Base-by-base conservation (phyloP, 208 protist species). In the Trypanosoma mega region DNA sequence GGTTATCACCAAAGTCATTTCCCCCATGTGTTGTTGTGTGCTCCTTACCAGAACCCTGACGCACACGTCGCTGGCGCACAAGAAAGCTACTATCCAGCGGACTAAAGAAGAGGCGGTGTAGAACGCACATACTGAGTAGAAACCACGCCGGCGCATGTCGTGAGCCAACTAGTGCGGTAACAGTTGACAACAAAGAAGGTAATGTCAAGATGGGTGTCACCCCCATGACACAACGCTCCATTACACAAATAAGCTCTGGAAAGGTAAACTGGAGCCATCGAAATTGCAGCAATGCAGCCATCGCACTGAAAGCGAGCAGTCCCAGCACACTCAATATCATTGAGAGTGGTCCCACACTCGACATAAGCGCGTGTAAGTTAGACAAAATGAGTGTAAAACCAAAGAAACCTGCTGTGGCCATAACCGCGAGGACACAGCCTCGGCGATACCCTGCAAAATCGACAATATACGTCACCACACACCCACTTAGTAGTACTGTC, bases 41-140 rank as follows among this genome's bases (percentile, higher is more conserved):
- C n/a, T n/a, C n/a, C n/a, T n/a, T n/a, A n/a, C n/a, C n/a, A n/a
- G n/a, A n/a, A n/a, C n/a, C n/a, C 50, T 2, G 9, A 18, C 18
- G 24, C 7, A 48, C 44, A 5, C 20, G 7, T 51, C 54, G 43
- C 26, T 37, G 51, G 33, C 55, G 70, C 50, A 66, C 65, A 53
- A 87, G 23, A 53, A 93, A 96, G 65, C 84, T 92, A 68, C 90
- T 96, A 46, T 74, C 60, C 51, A 92, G 46, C 0, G 84, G 84
- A 12, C 71, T 55, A 65, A 90, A 93, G 55, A 93, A 96, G 61
- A 68, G 72, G 49, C 76, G 61, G 74, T 92, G 82, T 21, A 82
- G 33, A 16, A 56, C 49, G 64, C 84, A 92, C 63, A 96, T 57
- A 26, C 58, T 53, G 14, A 71, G 16, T 7, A 92, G 53, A 58